These are phyloP conservation scores for Fusarium anguioides DNA, from an alignment of 2,329 filamentous ascomycete species.

Conservation along the genomic window DNA sequence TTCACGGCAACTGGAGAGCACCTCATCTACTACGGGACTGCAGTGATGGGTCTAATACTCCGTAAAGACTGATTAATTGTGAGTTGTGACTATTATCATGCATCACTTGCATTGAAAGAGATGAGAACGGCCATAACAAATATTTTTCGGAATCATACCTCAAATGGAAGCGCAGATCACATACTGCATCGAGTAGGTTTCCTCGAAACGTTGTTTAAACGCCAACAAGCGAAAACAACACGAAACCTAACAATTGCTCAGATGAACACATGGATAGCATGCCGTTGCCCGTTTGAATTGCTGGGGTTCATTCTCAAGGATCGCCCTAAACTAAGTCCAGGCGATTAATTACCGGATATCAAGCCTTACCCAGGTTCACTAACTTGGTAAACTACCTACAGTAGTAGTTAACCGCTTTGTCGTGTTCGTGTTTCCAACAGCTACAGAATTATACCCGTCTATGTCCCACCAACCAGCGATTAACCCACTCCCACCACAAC, in stretches of 20 bases:
- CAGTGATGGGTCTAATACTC: slow-evolving; percentile 24
- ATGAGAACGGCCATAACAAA: background rate
- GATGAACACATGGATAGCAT: background rate
- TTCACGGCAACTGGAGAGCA: slow-evolving; percentile 1
- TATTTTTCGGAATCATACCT: slow-evolving; percentile 1
- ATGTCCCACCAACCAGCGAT: slow-evolving; percentile 37
- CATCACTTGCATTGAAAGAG: background rate
- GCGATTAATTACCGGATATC: slow-evolving; percentile 1
- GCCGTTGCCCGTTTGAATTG: background rate
- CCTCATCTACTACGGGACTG: slow-evolving; percentile 3
- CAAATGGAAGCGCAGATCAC: slow-evolving; percentile 14
- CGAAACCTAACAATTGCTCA: slow-evolving; percentile 7
- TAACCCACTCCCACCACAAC: slow-evolving; percentile 31
- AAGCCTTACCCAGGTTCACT: no score
- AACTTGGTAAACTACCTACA: no score
- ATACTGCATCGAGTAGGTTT: slow-evolving; percentile 3
- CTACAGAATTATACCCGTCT: slow-evolving; percentile 33
- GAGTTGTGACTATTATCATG: background rate
- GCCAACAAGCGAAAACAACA: slow-evolving; percentile 9
- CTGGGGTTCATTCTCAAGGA: slow-evolving; percentile 10
- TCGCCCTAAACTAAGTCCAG: background rate
- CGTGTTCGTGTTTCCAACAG: slow-evolving; percentile 40
- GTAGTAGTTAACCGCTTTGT: slow-evolving; percentile 19
- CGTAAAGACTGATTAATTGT: background rate
- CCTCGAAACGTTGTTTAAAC: slow-evolving; percentile 17